Conservation (phyloP, 1,284 basidiomycete species). For the Cryptococcus wingfieldii region DNA sequence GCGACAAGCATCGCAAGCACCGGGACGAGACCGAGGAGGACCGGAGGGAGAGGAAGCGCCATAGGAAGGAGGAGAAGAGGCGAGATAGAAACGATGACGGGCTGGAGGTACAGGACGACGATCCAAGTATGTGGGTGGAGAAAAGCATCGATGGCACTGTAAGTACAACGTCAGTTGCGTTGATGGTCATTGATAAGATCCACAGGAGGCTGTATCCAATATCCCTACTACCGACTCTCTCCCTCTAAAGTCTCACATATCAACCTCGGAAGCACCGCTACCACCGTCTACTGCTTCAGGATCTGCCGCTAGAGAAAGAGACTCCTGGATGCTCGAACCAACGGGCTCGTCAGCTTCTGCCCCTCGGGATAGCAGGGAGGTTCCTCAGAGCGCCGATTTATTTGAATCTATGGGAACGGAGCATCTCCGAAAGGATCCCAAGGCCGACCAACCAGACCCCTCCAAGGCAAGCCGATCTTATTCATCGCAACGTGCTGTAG, state of each 20-base stretch:
- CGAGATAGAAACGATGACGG: slow-evolving; percentile 23
- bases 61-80: slow-evolving; percentile 35
- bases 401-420: slow-evolving; percentile 78
- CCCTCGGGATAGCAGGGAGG: slow-evolving; percentile 8
- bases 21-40: slow-evolving; percentile 52
- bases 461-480: slow-evolving; percentile 56
- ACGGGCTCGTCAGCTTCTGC: slow-evolving; percentile 16
- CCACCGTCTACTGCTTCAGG: slow-evolving; percentile 52
- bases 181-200: background rate
- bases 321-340: slow-evolving; percentile 81
- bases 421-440: slow-evolving; percentile 60
- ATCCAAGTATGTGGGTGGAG: slow-evolving; percentile 76
- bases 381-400: slow-evolving; percentile 59
- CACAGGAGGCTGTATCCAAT: slow-evolving; percentile 26
- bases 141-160: slow-evolving; percentile 79
- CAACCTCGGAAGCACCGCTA: slow-evolving; percentile 39
- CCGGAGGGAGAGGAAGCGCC: slow-evolving; percentile 44
- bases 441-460: slow-evolving; percentile 62
- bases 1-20: slow-evolving; percentile 20
- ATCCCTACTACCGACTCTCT: slow-evolving; percentile 78
- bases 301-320: slow-evolving; percentile 59
- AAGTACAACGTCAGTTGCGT: slow-evolving; percentile 32
- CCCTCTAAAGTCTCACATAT: slow-evolving; percentile 60
- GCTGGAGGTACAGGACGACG: slow-evolving; percentile 50
- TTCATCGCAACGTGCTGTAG: background rate